Conservation (phyloP, 202 grass and related monocot species). For the Eragrostis tef region DNA sequence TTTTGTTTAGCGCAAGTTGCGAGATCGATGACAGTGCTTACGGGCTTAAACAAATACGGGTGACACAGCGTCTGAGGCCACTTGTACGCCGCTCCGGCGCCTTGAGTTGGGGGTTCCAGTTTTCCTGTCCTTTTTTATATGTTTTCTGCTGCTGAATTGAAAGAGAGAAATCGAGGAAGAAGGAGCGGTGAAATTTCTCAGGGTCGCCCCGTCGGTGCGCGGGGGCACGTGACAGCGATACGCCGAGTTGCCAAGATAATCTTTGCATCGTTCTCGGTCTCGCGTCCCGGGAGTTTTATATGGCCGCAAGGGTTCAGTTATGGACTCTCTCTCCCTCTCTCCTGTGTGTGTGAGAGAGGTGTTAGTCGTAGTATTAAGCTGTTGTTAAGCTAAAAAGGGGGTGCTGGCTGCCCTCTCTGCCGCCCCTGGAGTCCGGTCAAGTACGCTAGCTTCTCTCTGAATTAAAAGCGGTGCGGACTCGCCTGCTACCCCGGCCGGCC, state of each 20-base stretch:
- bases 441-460: constrained; percentile 41
- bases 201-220: constrained; percentile 56
- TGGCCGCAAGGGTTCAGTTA: constrained; percentile 43
- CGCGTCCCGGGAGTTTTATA: constrained; percentile 5
- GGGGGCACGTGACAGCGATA: constrained; percentile 66
- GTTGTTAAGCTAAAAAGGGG: constrained; percentile 47
- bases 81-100: constrained; percentile 29
- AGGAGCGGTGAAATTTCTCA: constrained; percentile 52
- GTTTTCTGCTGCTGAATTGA: too few species aligned
- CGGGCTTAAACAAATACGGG: background rate
- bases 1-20: constrained; percentile 44
- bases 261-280: constrained; percentile 57
- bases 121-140: too few species aligned
- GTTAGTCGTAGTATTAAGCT: background rate
- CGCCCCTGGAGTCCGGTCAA: constrained; percentile 18
- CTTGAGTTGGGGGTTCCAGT: background rate
- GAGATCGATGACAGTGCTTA: constrained; percentile 51
- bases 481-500: constrained; percentile 13
- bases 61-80: constrained; percentile 48
- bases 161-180: constrained; percentile 15
- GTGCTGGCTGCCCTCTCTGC: background rate
- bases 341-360: background rate
- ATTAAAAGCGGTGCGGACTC: constrained; percentile 30
- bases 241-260: constrained; percentile 55
- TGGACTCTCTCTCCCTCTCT: background rate